Evolutionary conservation across 345 rosid species (phyloP).

Genomic region (Balakata baccata): DNA sequence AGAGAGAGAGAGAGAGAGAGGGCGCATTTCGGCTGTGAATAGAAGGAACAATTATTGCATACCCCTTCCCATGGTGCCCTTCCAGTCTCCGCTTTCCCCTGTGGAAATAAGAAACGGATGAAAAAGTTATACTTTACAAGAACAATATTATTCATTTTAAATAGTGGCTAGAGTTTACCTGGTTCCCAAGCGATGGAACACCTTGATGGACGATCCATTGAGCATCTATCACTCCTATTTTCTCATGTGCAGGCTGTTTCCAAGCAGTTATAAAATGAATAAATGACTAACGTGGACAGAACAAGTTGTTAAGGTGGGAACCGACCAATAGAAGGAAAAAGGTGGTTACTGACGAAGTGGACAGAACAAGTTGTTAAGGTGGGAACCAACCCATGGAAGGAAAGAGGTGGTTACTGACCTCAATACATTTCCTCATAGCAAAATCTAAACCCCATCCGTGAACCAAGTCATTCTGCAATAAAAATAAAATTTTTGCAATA

Average conservation of each 20-base stretch:
- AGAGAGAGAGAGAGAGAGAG: not conserved
- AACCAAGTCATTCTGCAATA: slow-evolving; percentile 62
- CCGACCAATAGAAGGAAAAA: slow-evolving; percentile 10
- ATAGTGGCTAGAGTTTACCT: slow-evolving; percentile 35
- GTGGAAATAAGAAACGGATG: slow-evolving; percentile 14
- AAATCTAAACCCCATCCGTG: slow-evolving; percentile 86
- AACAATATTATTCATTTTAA: not conserved
- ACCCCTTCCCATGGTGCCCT: slow-evolving; percentile 72
- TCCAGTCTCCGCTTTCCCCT: slow-evolving; percentile 49
- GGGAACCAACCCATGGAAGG: slow-evolving; percentile 1
- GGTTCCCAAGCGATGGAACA: slow-evolving; percentile 68
- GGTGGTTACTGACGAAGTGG: slow-evolving; percentile 28
- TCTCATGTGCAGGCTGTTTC: slow-evolving; percentile 60
- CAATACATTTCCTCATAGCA: slow-evolving; percentile 60
- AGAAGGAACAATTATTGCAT: slow-evolving; percentile 5
- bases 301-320: not conserved
- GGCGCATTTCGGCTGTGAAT: not conserved
- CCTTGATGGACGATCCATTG: slow-evolving; percentile 68
- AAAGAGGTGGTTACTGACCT: slow-evolving; percentile 37
- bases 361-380: not conserved
- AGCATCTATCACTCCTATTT: slow-evolving; percentile 70
- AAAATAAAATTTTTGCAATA: not conserved
- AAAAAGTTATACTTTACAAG: not conserved
- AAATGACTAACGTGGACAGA: not conserved
- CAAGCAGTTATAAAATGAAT: not conserved